A percentile compares a stretch with the other conserved stretches of the same genome.
phyloP scores from a whole-genome alignment of 1,139 yeast genomes.

The Saccharomycopsis crataegensis region DNA sequence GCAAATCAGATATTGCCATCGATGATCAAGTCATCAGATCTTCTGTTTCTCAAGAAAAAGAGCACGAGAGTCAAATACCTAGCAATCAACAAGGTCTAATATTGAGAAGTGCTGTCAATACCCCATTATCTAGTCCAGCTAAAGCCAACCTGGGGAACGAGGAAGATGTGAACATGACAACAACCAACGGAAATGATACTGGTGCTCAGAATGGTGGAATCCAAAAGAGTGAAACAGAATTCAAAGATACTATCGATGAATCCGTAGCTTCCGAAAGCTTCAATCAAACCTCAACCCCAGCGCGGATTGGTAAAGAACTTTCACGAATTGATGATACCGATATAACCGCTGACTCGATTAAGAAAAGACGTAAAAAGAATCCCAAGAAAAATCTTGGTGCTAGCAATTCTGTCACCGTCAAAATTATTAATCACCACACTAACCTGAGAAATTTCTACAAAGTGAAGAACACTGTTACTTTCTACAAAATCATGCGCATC shows the following conservation, averaged over 20 bases:
- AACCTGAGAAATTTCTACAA: neutral
- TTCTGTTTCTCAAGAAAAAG: neutral
- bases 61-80: neutral
- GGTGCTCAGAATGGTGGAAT: no score
- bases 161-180: no score
- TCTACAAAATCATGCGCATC: slow-evolving; percentile 5
- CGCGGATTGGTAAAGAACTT: no score
- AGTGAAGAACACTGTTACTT: slow-evolving; percentile 1
- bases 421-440: neutral
- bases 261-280: no score
- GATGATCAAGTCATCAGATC: neutral
- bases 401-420: slow-evolving; percentile 1
- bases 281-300: no score
- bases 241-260: no score
- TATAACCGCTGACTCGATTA: neutral
- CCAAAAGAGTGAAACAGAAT: no score
- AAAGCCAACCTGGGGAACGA: no score
- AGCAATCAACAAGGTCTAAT: neutral
- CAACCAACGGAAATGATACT: no score
- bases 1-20: neutral
- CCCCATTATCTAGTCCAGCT: no score
- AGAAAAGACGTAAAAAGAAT: neutral
- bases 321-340: neutral
- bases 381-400: neutral
- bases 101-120: no score